These are phyloP conservation scores for Casaregolazyma suthepensis DNA, from an alignment of 1,139 yeast genomes.

Conservation along the genomic window DNA sequence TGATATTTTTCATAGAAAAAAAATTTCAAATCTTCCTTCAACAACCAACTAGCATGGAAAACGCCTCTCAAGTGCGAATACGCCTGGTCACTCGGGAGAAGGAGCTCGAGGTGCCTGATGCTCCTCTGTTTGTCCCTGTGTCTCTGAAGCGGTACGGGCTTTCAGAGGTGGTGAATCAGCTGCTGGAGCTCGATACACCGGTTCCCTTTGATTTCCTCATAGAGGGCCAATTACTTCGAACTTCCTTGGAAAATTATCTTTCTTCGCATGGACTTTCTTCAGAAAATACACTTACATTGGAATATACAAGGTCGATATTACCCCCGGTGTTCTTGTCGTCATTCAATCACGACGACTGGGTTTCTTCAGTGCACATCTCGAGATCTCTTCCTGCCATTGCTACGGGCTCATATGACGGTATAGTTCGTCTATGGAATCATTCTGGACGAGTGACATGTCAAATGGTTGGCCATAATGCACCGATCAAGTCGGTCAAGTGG, in stretches of 20 bases:
- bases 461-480: constrained; percentile 79
- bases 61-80: constrained; percentile 53
- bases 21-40: background rate
- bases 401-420: constrained; percentile 91
- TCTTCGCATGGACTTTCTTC: constrained; percentile 70
- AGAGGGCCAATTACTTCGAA: constrained; percentile 53
- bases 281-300: constrained; percentile 74
- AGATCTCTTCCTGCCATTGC: constrained; percentile 43
- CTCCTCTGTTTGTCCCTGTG: constrained; percentile 77
- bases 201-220: constrained; percentile 90
- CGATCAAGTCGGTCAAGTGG: constrained; percentile 79
- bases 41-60: constrained; percentile 4
- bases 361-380: constrained; percentile 61
- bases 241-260: constrained; percentile 75
- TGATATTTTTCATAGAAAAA: background rate
- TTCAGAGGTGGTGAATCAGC: constrained; percentile 90
- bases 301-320: constrained; percentile 84
- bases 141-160: constrained; percentile 82
- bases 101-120: constrained; percentile 71
- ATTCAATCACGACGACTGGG: constrained; percentile 93
- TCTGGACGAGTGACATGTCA: constrained; percentile 81
- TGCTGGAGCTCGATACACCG: constrained; percentile 54
- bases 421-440: constrained; percentile 81
- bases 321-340: constrained; percentile 92
- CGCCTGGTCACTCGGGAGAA: constrained; percentile 82